Conservation (phyloP, 371 early-diverging fungal species). For the Mucor saturninus region DNA sequence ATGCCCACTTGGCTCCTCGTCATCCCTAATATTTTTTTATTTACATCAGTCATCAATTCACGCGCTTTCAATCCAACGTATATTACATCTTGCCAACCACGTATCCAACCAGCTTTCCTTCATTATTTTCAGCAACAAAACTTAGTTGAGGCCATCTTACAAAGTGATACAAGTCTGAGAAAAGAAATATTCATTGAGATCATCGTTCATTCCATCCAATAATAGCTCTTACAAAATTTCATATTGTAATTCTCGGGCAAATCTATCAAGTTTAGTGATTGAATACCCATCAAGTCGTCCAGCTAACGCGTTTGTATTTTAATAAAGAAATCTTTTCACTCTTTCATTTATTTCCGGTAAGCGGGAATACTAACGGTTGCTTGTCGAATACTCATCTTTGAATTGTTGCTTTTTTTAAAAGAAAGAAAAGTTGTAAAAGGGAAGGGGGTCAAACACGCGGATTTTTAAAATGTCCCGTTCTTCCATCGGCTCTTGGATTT, state of each 20-base stretch:
- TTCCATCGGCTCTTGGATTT: too few relatives aligned
- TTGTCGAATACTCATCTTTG: too few relatives aligned
- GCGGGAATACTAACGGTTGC: too few relatives aligned
- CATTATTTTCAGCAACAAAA: conserved; percentile 91
- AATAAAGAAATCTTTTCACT: too few relatives aligned
- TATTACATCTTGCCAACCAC: conserved; percentile 93
- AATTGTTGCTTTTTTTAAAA: too few relatives aligned
- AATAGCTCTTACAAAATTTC: conserved; percentile 81
- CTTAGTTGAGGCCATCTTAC: conserved; percentile 95
- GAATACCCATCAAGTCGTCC: conserved; percentile 81
- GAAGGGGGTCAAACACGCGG: too few relatives aligned
- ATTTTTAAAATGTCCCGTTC: too few relatives aligned
- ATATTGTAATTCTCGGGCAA: conserved; percentile 98
- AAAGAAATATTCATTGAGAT: background rate
- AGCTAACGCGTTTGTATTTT: background rate
- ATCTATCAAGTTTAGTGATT: conserved; percentile 93
- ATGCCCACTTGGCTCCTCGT: conserved; percentile 79
- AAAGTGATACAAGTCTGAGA: conserved; percentile 84
- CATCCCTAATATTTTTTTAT: background rate
- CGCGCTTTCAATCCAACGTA: background rate
- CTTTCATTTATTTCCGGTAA: too few relatives aligned
- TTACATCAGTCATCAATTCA: too few relatives aligned
- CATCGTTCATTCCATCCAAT: background rate
- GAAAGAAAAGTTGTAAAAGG: too few relatives aligned
- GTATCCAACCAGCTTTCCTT: conserved; percentile 92